Evolutionary conservation across 1,139 yeast genomes (phyloP), one percentile per base, ranked within the genome.

Genomic region (Saccharomycopsis hybrid): DNA sequence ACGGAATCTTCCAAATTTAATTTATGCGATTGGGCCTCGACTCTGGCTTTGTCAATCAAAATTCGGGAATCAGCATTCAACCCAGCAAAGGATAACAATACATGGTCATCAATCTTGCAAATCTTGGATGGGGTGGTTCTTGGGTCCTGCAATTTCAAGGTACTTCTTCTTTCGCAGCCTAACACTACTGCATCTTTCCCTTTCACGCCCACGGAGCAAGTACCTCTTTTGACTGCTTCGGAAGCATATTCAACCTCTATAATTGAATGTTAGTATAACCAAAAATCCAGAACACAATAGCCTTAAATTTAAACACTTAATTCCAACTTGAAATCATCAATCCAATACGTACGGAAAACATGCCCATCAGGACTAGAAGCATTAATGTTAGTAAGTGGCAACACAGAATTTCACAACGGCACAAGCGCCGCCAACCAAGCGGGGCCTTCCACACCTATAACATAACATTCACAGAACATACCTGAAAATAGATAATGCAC

Each of bases 211-310:
- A 92, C 96, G 3, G 97, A 96, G 65, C 96, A 88, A 1, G 98
- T 92, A 56, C 98, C 99, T 69, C 97, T 79, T 66, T 92, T 92
- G 49, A 92, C 99, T 1, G 99, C 99, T 68, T 92, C 99, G 41
- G 86, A 77, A 31, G 98, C 99, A 63, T 92, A 92, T 70, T 92
- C 98, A 44, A 94, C 98, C 76, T 92, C 83, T 78, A 63, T 18
- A 18, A 18, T 18, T 18, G 18, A 18, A 18, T 18, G 18, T 18
- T 18, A 18, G 18, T 18, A 18, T 18, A 18, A 18, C 18, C 18
- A 18, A 18, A 18, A 18, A 18, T 18, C 18, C 18, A 18, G 18
- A 18, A 18, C 18, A 18, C 18, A 18, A 18, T 18, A 18, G 18
- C 18, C 18, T 18, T 18, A 18, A 18, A 18, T 18, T 18, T 18